phyloP scores from a whole-genome alignment of 2,329 filamentous ascomycete species.

The Exophiala viscosa region DNA sequence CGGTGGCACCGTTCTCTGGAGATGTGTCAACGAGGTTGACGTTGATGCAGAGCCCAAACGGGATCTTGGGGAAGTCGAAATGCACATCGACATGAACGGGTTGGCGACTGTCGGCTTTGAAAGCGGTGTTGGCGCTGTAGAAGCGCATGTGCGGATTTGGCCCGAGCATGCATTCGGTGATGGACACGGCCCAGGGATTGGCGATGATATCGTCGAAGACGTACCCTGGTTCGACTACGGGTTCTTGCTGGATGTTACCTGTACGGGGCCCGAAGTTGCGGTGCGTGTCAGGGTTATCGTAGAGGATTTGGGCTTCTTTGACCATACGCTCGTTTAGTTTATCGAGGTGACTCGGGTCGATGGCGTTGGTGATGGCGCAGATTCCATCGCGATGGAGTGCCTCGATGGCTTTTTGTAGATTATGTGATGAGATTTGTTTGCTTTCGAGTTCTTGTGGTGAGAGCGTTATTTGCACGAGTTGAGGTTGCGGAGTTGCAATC shows the following conservation, averaged over 20 bases:
- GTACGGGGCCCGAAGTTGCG: neutral
- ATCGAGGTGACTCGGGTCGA: neutral
- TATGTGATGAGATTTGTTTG: too few species aligned
- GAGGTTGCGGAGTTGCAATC: too few species aligned
- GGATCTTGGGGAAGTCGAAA: slow-evolving; percentile 46
- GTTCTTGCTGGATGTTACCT: neutral
- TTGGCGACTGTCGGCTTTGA: slow-evolving; percentile 36
- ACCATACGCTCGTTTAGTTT: neutral
- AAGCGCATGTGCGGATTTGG: slow-evolving; percentile 36
- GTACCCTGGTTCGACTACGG: neutral
- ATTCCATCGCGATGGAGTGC: neutral
- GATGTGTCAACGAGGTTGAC: slow-evolving; percentile 44
- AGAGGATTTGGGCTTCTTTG: neutral
- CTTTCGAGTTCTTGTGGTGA: too few species aligned
- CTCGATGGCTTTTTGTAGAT: neutral
- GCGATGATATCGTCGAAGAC: neutral
- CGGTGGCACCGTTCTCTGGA: slow-evolving; percentile 46
- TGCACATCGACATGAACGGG: slow-evolving; percentile 40
- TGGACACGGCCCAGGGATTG: neutral
- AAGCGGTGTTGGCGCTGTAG: slow-evolving; percentile 39
- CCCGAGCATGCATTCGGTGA: slow-evolving; percentile 33
- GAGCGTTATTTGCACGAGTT: too few species aligned
- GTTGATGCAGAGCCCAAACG: slow-evolving; percentile 49
- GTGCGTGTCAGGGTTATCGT: neutral
- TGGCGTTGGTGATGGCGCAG: neutral